phyloP scores from a whole-genome alignment of 257 asterid genomes.

The Anisodus acutangulus region DNA sequence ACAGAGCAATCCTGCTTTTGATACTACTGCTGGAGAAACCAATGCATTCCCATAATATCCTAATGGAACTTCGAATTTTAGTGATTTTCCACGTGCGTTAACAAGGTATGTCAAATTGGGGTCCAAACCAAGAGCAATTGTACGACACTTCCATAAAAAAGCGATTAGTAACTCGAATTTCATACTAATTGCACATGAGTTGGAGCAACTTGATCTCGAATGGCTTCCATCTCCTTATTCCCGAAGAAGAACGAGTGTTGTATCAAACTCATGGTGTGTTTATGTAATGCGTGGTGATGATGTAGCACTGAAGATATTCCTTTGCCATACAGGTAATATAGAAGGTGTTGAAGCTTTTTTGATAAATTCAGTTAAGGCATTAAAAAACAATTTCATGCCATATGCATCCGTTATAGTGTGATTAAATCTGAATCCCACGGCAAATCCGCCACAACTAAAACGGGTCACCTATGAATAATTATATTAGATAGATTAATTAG shows the following conservation, averaged over 20 bases:
- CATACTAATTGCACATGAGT: neutral
- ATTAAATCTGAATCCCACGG: slow-evolving; percentile 30
- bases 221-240: slow-evolving; percentile 28
- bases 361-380: slow-evolving; percentile 27
- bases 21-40: slow-evolving; percentile 25
- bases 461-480: slow-evolving; percentile 31
- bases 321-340: slow-evolving; percentile 38
- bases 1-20: slow-evolving; percentile 25
- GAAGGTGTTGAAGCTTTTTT: slow-evolving; percentile 26
- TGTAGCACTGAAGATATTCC: slow-evolving; percentile 26
- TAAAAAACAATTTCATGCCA: slow-evolving; percentile 33
- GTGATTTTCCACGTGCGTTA: neutral
- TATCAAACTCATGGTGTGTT: slow-evolving; percentile 28
- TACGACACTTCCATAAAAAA: slow-evolving; percentile 35
- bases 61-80: neutral
- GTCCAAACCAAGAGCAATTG: slow-evolving; percentile 27
- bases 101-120: neutral
- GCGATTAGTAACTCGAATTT: slow-evolving; percentile 28
- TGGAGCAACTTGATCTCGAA: neutral
- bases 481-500: too few species aligned
- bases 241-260: slow-evolving; percentile 27
- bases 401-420: slow-evolving; percentile 37
- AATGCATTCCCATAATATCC: slow-evolving; percentile 41
- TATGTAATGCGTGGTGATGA: slow-evolving; percentile 8
- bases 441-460: slow-evolving; percentile 39